A percentile compares a stretch with the other conserved stretches of the same genome.
Evolutionary conservation across 1,139 yeast genomes (phyloP).

Genomic region (Kodamaea plutei): DNA sequence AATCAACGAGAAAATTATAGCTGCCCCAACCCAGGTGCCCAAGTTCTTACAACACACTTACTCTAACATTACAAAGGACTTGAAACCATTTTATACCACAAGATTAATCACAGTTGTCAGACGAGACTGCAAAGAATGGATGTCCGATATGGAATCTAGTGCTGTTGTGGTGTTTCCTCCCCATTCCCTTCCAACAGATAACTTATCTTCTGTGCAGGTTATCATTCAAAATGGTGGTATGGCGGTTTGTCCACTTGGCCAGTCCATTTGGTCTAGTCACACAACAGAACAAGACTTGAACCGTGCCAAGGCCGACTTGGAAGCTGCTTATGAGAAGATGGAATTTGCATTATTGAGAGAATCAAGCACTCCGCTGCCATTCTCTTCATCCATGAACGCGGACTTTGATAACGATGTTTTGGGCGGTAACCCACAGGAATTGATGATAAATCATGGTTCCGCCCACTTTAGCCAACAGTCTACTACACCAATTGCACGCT

Average conservation of each 20-base stretch:
- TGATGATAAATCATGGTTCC: conserved; percentile 36
- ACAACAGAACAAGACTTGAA: conserved; percentile 66
- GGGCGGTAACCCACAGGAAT: conserved; percentile 52
- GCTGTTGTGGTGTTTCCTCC: conserved; percentile 96
- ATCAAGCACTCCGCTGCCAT: conserved; percentile 34
- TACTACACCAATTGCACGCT: conserved; percentile 63
- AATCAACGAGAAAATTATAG: conserved; percentile 71
- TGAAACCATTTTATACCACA: conserved; percentile 50
- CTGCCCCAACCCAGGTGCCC: conserved; percentile 70
- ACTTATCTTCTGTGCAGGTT: conserved; percentile 75
- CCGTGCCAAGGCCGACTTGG: conserved; percentile 72
- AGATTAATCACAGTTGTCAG: conserved; percentile 80
- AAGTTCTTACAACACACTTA: conserved; percentile 36
- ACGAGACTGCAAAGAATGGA: conserved; percentile 89
- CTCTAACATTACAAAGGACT: conserved; percentile 34
- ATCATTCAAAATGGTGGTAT: conserved; percentile 84
- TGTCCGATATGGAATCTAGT: conserved; percentile 75
- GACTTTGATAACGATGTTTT: no score
- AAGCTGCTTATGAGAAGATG: conserved; percentile 74
- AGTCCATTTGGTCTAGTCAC: conserved; percentile 85
- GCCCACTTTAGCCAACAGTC: no score
- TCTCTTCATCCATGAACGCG: conserved; percentile 8
- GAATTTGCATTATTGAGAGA: conserved; percentile 80
- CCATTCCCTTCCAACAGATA: conserved; percentile 62
- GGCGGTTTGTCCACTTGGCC: conserved; percentile 86